Base-by-base conservation (phyloP, 495 filamentous ascomycete genomes). In the Tetracladium setigerum region DNA sequence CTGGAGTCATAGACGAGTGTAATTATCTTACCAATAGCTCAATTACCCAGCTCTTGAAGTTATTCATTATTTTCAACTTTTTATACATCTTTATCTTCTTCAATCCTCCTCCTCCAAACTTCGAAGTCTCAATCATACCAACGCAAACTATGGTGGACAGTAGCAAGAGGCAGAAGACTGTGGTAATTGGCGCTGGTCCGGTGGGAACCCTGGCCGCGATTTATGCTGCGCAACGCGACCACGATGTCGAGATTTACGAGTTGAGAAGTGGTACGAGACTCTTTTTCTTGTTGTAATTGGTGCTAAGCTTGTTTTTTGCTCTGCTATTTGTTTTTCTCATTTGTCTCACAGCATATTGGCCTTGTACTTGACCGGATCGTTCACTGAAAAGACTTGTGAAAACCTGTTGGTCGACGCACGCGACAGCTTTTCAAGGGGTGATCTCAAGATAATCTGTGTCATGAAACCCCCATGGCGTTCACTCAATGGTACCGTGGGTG, bases 161-260 rank as follows among this genome's bases (percentile, higher is more conserved):
- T 2, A 24, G 16, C 13, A 49, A 47, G 14, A 49, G 22, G 15
- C 77, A 90, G 56, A 95, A 88, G 65, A 77, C 85, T 35, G 72
- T 95, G 7, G 76, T 97, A 22, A 78, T 96, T 22, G 92, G 92
- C 27, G 92, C 89, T 24, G 92, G 92, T 1, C 92, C 92, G 0
- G 92, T 97, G 12, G 92, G 92, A 3, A 85, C 90, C 8, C 72
- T 99, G 19, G 87, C 91, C 7, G 92, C 89, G 14, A 69, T 99
- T 10, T 99, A 97, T 67, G 90, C 92, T 42, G 90, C 89, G 1
- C 74, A 81, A 50, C 71, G 89, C 58, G 90, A 87, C 30, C 79
- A 95, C 61, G 71, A 90, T 57, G 92, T 99, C 4, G 88, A 96
- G 60, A 73, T 99, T 47, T 99, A 97, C 66, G 92, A 99, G 62